Percentiles rank a stretch among this genome's conserved stretches.
phyloP scores from a whole-genome alignment of 257 asterid genomes.

The Solanum bulbocastanum region DNA sequence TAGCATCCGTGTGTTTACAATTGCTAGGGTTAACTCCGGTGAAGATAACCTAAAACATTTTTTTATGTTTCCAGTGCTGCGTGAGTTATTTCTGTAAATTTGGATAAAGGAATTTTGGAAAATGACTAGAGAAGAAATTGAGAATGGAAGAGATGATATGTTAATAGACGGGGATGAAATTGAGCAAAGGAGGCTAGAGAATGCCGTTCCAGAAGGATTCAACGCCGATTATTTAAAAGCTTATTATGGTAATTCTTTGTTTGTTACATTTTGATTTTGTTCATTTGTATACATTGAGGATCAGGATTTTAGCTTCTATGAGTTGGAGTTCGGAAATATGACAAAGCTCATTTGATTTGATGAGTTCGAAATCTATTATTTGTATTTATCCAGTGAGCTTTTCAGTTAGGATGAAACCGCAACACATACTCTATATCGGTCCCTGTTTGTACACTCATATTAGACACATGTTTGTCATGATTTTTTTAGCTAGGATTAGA shows the following conservation, averaged over 20 bases:
- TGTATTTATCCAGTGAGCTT: background rate
- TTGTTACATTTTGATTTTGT: background rate
- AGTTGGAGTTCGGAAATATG: background rate
- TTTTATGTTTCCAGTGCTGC: background rate
- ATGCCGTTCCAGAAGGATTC: slow-evolving; percentile 42
- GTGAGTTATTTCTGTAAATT: background rate
- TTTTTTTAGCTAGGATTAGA: background rate
- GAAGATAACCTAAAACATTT: background rate
- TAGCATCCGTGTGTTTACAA: background rate
- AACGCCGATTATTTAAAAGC: slow-evolving; percentile 55
- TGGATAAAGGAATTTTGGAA: background rate
- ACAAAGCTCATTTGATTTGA: background rate
- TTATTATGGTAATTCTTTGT: slow-evolving; percentile 42
- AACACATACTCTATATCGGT: background rate
- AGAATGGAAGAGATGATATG: slow-evolving; percentile 46
- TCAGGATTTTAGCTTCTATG: background rate
- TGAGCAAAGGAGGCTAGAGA: background rate
- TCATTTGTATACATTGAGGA: background rate
- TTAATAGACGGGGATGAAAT: slow-evolving; percentile 33
- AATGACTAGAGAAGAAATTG: slow-evolving; percentile 39
- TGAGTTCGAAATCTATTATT: background rate
- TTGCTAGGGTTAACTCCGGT: background rate
- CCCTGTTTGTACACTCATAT: background rate
- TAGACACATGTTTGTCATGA: background rate
- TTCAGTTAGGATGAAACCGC: background rate